A percentile compares a stretch with the other conserved stretches of the same genome.
phyloP scores from a whole-genome alignment of 169 alveolate genomes.

The Plasmodium vivax region DNA sequence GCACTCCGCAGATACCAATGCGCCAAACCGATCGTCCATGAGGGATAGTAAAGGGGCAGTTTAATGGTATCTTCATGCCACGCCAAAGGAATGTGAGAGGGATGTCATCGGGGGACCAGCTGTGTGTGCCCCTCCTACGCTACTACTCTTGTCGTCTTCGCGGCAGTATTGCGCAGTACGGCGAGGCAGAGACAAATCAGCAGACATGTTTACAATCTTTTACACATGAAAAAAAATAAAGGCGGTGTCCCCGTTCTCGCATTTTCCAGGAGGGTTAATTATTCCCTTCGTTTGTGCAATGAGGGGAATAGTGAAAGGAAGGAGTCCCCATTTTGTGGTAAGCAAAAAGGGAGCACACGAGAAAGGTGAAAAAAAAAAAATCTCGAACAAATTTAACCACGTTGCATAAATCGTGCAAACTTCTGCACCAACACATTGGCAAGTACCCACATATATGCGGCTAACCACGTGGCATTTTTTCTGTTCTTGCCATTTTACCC shows the following conservation, averaged over 20 bases:
- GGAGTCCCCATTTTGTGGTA: background rate
- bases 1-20: background rate
- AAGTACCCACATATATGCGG: background rate
- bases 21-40: background rate
- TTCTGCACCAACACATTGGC: background rate
- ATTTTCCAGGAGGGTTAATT: background rate
- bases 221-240: background rate
- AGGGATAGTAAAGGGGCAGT: background rate
- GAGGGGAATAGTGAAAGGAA: background rate
- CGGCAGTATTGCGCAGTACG: background rate
- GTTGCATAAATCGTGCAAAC: background rate
- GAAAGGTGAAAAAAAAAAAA: background rate
- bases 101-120: background rate
- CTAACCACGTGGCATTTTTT: background rate
- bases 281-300: background rate
- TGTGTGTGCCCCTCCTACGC: background rate
- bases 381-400: background rate
- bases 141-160: background rate
- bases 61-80: too few species aligned
- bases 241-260: background rate
- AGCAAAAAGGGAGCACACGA: background rate
- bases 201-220: background rate
- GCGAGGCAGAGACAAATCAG: background rate
- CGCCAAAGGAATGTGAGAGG: background rate
- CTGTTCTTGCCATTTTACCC: background rate